Percentiles rank a stretch among this genome's conserved stretches.
These are phyloP conservation scores for Candolleomyces eurysporus DNA, from an alignment of 768 basidiomycete genomes.

Conservation along the genomic window DNA sequence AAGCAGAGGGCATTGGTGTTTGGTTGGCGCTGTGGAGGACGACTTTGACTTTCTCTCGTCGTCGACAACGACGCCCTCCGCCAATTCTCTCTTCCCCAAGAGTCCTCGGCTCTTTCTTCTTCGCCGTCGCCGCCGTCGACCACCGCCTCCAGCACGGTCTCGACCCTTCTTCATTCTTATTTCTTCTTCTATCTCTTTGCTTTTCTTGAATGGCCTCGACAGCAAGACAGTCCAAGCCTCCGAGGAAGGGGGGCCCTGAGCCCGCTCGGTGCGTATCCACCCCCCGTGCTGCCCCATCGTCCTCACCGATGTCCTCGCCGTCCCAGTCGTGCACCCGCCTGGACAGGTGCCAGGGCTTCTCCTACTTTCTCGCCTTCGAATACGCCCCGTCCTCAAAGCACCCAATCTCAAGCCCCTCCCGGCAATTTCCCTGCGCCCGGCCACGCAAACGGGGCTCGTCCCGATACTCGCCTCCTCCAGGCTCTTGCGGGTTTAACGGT, in stretches of 20 bases:
- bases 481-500: conserved; percentile 71
- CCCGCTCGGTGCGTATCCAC: conserved; percentile 44
- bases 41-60: conserved; percentile 11
- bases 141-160: conserved; percentile 38
- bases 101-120: conserved; percentile 17
- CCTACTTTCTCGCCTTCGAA: conserved; percentile 65
- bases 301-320: conserved; percentile 10
- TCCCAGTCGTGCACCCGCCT: conserved; percentile 45
- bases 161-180: conserved; percentile 26
- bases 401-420: conserved; percentile 32
- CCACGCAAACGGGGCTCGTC: conserved; percentile 45
- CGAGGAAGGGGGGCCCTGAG: conserved; percentile 63
- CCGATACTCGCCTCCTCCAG: conserved; percentile 56
- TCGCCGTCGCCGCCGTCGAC: conserved; percentile 17
- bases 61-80: conserved; percentile 15
- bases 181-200: conserved; percentile 30
- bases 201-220: conserved; percentile 55
- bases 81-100: conserved; percentile 14
- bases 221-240: conserved; percentile 61
- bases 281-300: background rate
- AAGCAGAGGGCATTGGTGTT: background rate
- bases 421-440: conserved; percentile 44
- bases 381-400: conserved; percentile 33
- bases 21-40: background rate
- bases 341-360: conserved; percentile 67